Evolutionary conservation across 208 protist species (phyloP).

Genomic region (Acanthamoeba castellanii): DNA sequence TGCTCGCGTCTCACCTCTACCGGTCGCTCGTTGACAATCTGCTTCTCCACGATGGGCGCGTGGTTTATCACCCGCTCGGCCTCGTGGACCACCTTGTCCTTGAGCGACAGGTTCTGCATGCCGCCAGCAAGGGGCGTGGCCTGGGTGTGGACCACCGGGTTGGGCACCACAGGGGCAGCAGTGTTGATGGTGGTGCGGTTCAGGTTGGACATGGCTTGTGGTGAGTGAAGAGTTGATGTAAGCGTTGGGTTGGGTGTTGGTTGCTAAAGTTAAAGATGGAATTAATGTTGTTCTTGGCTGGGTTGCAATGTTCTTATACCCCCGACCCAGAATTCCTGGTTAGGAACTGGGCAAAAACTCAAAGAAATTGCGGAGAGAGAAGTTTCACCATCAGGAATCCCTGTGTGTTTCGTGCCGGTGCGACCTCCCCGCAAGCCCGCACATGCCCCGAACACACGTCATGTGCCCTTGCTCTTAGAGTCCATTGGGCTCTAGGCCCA

Average conservation of each 20-base stretch:
- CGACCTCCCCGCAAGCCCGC: too few species aligned
- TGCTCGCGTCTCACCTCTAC: neutral
- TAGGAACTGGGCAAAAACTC: too few species aligned
- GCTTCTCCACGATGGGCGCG: neutral
- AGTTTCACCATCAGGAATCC: too few species aligned
- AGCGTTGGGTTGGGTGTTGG: neutral
- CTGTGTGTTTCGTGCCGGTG: too few species aligned
- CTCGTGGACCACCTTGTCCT: neutral
- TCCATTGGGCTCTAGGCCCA: too few species aligned
- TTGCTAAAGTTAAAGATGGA: too few species aligned
- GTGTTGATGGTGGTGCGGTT: slow-evolving; percentile 3
- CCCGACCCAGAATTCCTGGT: too few species aligned
- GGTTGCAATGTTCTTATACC: too few species aligned
- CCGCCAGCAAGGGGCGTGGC: neutral
- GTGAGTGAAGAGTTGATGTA: neutral
- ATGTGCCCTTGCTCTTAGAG: too few species aligned
- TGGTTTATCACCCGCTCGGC: neutral
- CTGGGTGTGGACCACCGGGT: neutral
- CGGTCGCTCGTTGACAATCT: neutral
- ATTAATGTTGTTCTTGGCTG: too few species aligned
- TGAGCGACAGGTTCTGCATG: neutral
- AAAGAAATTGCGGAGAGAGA: too few species aligned
- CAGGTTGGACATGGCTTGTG: neutral
- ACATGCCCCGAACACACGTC: too few species aligned
- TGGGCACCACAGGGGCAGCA: neutral